A percentile compares a stretch with the other conserved stretches of the same genome.
Evolutionary conservation across 2,329 filamentous ascomycete genomes (phyloP).

Genomic region (Calonectria hawksworthii): DNA sequence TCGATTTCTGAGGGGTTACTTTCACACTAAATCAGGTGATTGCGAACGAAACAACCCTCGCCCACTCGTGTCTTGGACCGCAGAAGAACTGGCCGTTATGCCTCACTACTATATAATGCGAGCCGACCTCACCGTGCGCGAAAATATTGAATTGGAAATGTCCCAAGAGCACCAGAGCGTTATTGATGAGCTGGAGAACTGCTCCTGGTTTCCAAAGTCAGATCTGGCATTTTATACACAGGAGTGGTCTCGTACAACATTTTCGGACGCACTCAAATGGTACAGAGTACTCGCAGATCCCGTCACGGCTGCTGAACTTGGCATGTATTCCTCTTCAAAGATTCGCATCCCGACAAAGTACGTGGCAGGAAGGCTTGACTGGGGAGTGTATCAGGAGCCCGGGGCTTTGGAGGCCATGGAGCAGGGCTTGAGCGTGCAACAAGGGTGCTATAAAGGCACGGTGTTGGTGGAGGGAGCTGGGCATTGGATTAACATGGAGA

Average conservation of each 20-base stretch:
- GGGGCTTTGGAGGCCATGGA: background rate
- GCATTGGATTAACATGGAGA: background rate
- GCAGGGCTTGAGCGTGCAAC: background rate
- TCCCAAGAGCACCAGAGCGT: background rate
- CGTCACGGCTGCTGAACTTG: background rate
- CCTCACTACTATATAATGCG: background rate
- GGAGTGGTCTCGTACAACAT: background rate
- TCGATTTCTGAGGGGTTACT: background rate
- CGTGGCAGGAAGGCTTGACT: background rate
- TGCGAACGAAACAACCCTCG: background rate
- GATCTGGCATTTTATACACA: background rate
- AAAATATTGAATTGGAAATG: constrained; percentile 1
- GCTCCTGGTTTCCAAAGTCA: background rate
- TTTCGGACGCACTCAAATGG: background rate
- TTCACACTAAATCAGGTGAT: background rate
- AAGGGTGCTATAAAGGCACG: background rate
- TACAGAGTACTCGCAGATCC: background rate
- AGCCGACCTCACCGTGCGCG: background rate
- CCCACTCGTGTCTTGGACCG: background rate
- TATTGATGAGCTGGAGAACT: background rate
- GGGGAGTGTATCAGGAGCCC: background rate
- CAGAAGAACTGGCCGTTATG: background rate
- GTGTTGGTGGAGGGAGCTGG: background rate
- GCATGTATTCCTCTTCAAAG: background rate
- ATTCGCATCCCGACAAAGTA: background rate